phyloP scores from a whole-genome alignment of 768 basidiomycete species.

The Lactifluus echinatus region DNA sequence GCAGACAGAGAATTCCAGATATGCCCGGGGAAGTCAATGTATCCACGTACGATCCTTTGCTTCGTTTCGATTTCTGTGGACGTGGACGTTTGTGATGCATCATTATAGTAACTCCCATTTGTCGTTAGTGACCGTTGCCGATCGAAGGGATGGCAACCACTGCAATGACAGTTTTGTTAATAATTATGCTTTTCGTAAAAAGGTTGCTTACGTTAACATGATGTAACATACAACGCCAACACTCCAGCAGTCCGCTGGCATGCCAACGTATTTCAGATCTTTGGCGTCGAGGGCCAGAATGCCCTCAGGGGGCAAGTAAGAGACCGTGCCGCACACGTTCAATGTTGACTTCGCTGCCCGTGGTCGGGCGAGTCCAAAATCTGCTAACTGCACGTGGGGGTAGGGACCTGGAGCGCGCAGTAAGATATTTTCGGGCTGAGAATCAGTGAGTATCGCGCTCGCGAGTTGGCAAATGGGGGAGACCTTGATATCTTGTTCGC shows the following conservation, averaged over 20 bases:
- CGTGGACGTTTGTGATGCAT: slow-evolving; percentile 35
- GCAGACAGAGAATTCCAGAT: slow-evolving; percentile 50
- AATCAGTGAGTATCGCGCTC: background rate
- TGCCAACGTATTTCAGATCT: slow-evolving; percentile 62
- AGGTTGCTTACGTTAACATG: slow-evolving; percentile 63
- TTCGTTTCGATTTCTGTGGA: slow-evolving; percentile 55
- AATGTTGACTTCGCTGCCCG: slow-evolving; percentile 75
- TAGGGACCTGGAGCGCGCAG: slow-evolving; percentile 74
- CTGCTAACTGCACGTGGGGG: slow-evolving; percentile 76
- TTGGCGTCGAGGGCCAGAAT: slow-evolving; percentile 70
- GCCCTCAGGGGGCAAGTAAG: slow-evolving; percentile 81
- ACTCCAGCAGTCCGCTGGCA: slow-evolving; percentile 91
- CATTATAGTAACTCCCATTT: background rate
- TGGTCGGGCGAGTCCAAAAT: slow-evolving; percentile 77
- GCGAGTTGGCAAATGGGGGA: background rate
- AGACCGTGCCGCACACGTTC: slow-evolving; percentile 82
- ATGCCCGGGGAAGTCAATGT: slow-evolving; percentile 36
- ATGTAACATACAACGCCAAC: slow-evolving; percentile 73
- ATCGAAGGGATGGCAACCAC: slow-evolving; percentile 16
- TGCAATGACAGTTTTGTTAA: background rate
- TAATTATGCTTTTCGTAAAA: background rate
- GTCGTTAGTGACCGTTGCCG: background rate
- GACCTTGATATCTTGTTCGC: slow-evolving; percentile 54
- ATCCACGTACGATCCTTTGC: slow-evolving; percentile 50
- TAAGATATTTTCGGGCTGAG: slow-evolving; percentile 77